Evolutionary conservation across 805 yeast species (phyloP), one percentile per base, ranked within the genome.

Genomic region (Citeromyces matritensis): DNA sequence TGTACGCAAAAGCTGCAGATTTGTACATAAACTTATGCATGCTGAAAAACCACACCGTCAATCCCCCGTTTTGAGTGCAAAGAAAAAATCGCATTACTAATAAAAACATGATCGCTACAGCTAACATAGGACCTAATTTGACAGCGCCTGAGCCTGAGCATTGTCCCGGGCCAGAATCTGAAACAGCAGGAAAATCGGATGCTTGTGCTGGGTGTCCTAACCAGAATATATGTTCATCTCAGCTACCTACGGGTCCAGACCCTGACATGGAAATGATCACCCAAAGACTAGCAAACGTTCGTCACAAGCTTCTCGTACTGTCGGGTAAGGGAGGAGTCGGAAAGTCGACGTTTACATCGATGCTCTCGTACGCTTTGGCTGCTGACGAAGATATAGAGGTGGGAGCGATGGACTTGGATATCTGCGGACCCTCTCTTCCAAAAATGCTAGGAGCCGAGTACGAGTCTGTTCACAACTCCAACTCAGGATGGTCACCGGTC

Each of bases 151-250:
- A 79, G 45, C 97, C 98, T 1, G 96, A 85, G 48, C 97, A 91
- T 53, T 91, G 99, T 58, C 98, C 98, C 0, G 99, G 98, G 1
- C 94, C 97, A 2, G 95, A 88, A 48, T 78, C 94, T 2, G 96
- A 85, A 42, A 55, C 58, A 33, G 98, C 99, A 2, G 99, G 99
- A 6, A 73, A 79, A 43, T 86, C 83, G 3, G 95, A 83, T 47
- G 94, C 97, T 9, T 91, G 99, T 49, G 66, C 59, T 6, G 95
- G 96, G 8, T 91, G 99, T 58, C 93, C 96, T 10, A 91, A 91
- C 55, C 85, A 91, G 53, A 73, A 65, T 29, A 80, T 88, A 4
- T 91, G 99, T 56, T 78, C 84, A 32, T 70, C 93, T 3, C 65
- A 62, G 19, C 60, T 85, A 9, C 91, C 91, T 6, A 80, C 80